Base-by-base conservation (phyloP, 805 yeast species). In the Saccharomycopsis sp. region DNA sequence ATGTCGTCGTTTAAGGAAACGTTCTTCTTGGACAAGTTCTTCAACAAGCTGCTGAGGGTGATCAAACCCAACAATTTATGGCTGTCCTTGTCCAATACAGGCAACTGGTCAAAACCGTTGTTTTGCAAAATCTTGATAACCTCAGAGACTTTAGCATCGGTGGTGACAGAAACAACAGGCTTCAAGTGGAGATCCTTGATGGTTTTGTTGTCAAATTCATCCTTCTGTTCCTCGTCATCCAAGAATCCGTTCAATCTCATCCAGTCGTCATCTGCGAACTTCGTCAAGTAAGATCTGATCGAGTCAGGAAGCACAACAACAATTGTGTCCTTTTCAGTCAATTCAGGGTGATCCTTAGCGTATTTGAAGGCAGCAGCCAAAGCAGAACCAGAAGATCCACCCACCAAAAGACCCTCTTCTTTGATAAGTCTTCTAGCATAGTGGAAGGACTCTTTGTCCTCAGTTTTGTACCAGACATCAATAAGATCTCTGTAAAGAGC, bases 201-300 rank as follows among this genome's bases (percentile, higher is more conserved):
- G 52, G 84, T 83, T 63, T 77, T 77, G 50, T 66, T 70, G 57
- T 73, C 71, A 20, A 75, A 66, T 50, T 72, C 67, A 12, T 71
- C 64, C 60, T 70, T 70, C 61, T 68, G 50, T 67, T 70, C 57
- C 71, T 70, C 73, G 55, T 79, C 79, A 62, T 82, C 88, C 63
- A 85, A 80, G 67, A 89, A 84, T 2, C 87, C 87, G 69, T 89
- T 87, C 65, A 81, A 81, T 69, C 79, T 80, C 87, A 89, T 83
- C 96, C 96, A 89, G 72, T 88, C 95, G 66, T 89, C 95, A 70
- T 89, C 95, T 44, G 88, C 92, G 68, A 89, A 89, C 74, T 89
- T 89, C 62, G 94, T 83, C 72, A 89, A 78, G 74, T 89, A 89
- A 2, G 95, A 88, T 76, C 96, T 83, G 68, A 89, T 82, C 48